phyloP scores from a whole-genome alignment of 2,329 filamentous ascomycete genomes.

The Dothideomycetes sp. region DNA sequence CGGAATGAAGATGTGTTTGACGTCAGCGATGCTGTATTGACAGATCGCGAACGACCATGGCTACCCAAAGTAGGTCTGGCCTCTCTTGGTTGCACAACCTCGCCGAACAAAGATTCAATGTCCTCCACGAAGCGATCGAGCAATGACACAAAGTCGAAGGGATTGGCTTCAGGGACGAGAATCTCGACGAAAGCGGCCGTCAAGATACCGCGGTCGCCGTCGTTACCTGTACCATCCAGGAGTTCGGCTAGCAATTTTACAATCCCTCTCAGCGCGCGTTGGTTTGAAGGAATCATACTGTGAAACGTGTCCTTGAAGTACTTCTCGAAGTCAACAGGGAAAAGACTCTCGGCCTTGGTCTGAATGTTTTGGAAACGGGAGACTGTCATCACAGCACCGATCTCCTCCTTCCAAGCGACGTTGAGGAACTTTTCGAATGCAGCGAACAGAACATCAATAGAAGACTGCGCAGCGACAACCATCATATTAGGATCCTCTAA shows the following conservation, averaged over 20 bases:
- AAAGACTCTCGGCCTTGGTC: conserved; percentile 49
- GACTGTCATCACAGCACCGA: conserved; percentile 72
- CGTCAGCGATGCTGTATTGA: conserved; percentile 63
- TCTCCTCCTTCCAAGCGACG: conserved; percentile 78
- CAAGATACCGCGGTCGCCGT: conserved; percentile 78
- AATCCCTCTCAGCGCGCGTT: conserved; percentile 70
- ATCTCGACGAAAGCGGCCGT: conserved; percentile 85
- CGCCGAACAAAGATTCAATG: conserved; percentile 78
- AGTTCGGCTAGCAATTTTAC: conserved; percentile 81
- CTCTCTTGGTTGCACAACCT: conserved; percentile 29
- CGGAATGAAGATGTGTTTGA: conserved; percentile 82
- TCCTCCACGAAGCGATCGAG: conserved; percentile 85
- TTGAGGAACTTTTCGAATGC: conserved; percentile 90
- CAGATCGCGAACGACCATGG: conserved; percentile 47
- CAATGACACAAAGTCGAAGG: conserved; percentile 77
- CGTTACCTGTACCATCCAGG: conserved; percentile 81
- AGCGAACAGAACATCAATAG: conserved; percentile 77
- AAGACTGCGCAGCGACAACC: conserved; percentile 63
- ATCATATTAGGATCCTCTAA: conserved; percentile 75
- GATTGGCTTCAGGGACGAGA: conserved; percentile 65
- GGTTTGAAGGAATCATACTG: conserved; percentile 50
- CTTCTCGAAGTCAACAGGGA: conserved; percentile 61
- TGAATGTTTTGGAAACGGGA: conserved; percentile 68
- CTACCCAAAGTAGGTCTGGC: conserved; percentile 7
- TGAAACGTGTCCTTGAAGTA: conserved; percentile 46